A percentile compares a stretch with the other conserved stretches of the same genome.
phyloP scores from a whole-genome alignment of 441 rosid species.

The Manihot esculenta region DNA sequence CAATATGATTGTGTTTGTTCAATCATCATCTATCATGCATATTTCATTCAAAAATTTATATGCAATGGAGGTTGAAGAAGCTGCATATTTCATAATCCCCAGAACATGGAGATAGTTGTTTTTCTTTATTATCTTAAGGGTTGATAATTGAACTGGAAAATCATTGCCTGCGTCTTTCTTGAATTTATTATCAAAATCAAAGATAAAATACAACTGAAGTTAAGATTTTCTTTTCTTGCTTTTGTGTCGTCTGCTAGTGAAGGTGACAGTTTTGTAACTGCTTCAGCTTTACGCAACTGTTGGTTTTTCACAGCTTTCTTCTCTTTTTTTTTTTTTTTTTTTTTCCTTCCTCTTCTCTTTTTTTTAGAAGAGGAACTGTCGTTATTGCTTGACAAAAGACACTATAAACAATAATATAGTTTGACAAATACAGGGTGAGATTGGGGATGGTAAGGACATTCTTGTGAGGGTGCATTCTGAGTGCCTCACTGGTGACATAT shows the following conservation, averaged over 20 bases:
- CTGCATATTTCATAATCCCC: background rate
- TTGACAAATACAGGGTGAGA: slow-evolving; percentile 54
- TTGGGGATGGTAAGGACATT: slow-evolving; percentile 78
- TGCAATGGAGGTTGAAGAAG: background rate
- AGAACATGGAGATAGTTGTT: too few relatives aligned
- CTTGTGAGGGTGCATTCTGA: slow-evolving; percentile 87
- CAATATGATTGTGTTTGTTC: background rate
- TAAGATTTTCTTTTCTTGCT: background rate
- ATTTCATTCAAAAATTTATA: background rate
- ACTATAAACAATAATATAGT: background rate
- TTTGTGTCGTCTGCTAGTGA: background rate
- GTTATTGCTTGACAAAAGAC: background rate
- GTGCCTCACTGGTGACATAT: slow-evolving; percentile 88
- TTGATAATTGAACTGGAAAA: background rate
- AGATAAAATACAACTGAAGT: background rate
- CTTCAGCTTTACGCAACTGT: slow-evolving; percentile 14
- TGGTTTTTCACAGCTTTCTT: background rate
- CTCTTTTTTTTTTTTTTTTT: background rate
- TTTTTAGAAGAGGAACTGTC: too few relatives aligned
- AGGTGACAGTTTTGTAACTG: background rate
- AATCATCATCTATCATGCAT: background rate
- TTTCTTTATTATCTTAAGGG: background rate
- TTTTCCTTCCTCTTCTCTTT: background rate
- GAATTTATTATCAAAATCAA: background rate
- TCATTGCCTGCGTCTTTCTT: background rate